Conservation (phyloP, 805 yeast genomes). For the Saturnispora quitensis region DNA sequence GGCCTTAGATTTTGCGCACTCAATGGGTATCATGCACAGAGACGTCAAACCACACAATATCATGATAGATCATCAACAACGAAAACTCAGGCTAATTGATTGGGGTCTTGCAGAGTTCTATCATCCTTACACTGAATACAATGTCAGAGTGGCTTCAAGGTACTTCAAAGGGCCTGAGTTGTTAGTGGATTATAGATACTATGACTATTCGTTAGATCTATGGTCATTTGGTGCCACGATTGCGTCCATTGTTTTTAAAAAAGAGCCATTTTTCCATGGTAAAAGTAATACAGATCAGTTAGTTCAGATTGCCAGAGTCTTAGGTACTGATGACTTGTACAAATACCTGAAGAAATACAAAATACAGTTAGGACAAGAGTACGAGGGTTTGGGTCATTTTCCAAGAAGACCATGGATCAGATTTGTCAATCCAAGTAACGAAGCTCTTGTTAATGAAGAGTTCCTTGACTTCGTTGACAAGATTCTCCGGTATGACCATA, state of each 20-base stretch:
- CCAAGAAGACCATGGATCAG: slow-evolving; percentile 81
- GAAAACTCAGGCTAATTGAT: slow-evolving; percentile 71
- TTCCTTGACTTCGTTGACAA: slow-evolving; percentile 76
- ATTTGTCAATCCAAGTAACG: slow-evolving; percentile 63
- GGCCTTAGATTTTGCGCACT: slow-evolving; percentile 84
- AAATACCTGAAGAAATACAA: slow-evolving; percentile 64
- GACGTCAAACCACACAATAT: slow-evolving; percentile 95
- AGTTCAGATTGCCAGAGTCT: slow-evolving; percentile 77
- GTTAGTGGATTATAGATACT: slow-evolving; percentile 74
- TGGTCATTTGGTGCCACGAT: slow-evolving; percentile 94
- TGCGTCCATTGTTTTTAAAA: slow-evolving; percentile 82
- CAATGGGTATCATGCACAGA: slow-evolving; percentile 93
- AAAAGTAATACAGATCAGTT: slow-evolving; percentile 85
- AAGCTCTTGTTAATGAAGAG: slow-evolving; percentile 57
- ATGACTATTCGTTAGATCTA: slow-evolving; percentile 84
- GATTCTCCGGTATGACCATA: slow-evolving; percentile 78
- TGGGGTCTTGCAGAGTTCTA: slow-evolving; percentile 97
- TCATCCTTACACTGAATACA: slow-evolving; percentile 81
- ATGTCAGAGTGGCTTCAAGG: slow-evolving; percentile 88
- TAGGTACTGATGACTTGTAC: slow-evolving; percentile 77
- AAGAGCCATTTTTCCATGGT: slow-evolving; percentile 90
- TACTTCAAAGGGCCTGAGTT: slow-evolving; percentile 92
- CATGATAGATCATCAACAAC: slow-evolving; percentile 79
- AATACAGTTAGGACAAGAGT: slow-evolving; percentile 62
- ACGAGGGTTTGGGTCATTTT: slow-evolving; percentile 66